Base-by-base conservation (phyloP, 1,284 basidiomycete genomes). In the Hymenochaete sp. region DNA sequence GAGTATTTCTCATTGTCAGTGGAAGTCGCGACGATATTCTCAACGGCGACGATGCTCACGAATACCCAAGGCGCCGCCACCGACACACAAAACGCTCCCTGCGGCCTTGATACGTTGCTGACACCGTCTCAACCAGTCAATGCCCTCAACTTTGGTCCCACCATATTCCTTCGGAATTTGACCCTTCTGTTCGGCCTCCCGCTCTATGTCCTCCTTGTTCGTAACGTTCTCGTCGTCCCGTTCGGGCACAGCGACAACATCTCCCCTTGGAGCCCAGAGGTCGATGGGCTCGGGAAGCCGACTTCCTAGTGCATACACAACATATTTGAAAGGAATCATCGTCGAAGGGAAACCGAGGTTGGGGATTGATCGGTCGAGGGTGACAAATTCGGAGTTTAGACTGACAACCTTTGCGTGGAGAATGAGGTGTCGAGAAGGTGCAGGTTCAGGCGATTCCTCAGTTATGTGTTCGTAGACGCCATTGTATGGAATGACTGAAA, bases 1-100 rank as follows among this genome's bases (percentile, higher is more conserved):
- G 13, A 1, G 29, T 32, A 45, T 31, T 11, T 18, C 29, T 36
- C 39, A 22, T 33, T 14, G 35, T 10, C 14, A 59, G 8, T 19
- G 39, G 13, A 1, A 24, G 16, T 22, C 32, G 14, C 18, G 14
- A 49, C 4, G 29, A 14, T 21, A 42, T 22, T 11, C 21, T n/a
- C 28, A 31, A 31, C 9, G 18, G 18, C 14, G 19, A 39, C 4
- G 7, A 25, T 4, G 61, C 77, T 59, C 55, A 79, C 77, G 77
- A 40, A 80, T 73, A 29, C 77, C 77, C 26, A 80, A 64, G 3
- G 77, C 75, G 5, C 77, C 77, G 3, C 77, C 77, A 8, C 77
- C 77, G 4, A 79, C 73, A 16, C 79, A 68, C 4, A 79, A 64
- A 3, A 79, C 66, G 31, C 62, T 72, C 1, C 57, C 58, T 0